A percentile compares a stretch with the other conserved stretches of the same genome.
These are phyloP conservation scores for Penicillium canariense DNA, from an alignment of 495 filamentous ascomycete species.

Conservation along the genomic window DNA sequence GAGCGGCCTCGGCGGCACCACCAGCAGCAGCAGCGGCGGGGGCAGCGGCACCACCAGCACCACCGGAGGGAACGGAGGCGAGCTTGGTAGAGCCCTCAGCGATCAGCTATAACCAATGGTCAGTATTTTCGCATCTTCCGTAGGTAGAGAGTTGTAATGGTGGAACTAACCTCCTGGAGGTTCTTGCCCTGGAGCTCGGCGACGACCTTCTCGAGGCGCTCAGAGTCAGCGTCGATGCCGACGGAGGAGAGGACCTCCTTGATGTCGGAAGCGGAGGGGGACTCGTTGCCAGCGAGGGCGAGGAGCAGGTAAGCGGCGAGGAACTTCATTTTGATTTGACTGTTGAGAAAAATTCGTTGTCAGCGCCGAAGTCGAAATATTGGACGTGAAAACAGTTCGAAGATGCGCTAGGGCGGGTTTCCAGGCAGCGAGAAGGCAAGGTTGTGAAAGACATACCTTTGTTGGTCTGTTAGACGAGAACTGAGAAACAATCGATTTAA, in stretches of 20 bases:
- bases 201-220: conserved; percentile 81
- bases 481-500: conserved; percentile 97
- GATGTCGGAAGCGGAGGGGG: conserved; percentile 82
- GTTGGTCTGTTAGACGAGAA: conserved; percentile 46
- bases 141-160: not conserved
- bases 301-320: conserved; percentile 99
- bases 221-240: conserved; percentile 89
- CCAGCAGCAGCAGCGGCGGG: conserved; percentile 55
- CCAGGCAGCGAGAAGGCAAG: not conserved
- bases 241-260: conserved; percentile 90
- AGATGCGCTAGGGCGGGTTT: not conserved
- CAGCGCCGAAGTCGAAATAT: conserved; percentile 12
- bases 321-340: conserved; percentile 90
- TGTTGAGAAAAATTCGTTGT: conserved; percentile 22
- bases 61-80: conserved; percentile 94
- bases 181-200: conserved; percentile 96
- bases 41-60: conserved; percentile 66
- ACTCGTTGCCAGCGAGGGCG: conserved; percentile 86
- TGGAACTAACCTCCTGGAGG: conserved; percentile 75
- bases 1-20: conserved; percentile 65
- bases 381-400: not conserved
- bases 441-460: conserved; percentile 26
- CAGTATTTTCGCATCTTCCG: not conserved
- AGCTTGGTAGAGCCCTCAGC: conserved; percentile 87
- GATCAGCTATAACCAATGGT: conserved; percentile 67